Percentiles rank a stretch among this genome's conserved stretches.
Conservation (phyloP, 164 flowering plant species). For the Saururus chinensis region DNA sequence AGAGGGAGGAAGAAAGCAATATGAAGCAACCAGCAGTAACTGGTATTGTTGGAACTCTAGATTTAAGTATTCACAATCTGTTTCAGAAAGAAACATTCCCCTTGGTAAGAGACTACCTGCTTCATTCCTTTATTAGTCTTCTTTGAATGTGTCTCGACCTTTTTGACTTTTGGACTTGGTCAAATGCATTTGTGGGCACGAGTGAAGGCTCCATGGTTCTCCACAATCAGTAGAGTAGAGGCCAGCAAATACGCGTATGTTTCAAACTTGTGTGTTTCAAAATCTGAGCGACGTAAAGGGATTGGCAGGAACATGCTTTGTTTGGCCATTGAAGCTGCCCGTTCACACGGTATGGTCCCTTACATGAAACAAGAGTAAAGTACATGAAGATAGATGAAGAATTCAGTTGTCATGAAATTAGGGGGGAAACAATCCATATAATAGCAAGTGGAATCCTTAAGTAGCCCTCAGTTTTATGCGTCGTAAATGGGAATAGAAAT, state of each 20-base stretch:
- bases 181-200: slow-evolving; percentile 32
- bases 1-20: slow-evolving; percentile 36
- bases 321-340: slow-evolving; percentile 52
- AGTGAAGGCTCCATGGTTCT: slow-evolving; percentile 8
- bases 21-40: slow-evolving; percentile 36
- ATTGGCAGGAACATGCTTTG: slow-evolving; percentile 65
- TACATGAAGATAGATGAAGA: no score
- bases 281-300: slow-evolving; percentile 67
- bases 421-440: no score
- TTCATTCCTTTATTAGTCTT: neutral
- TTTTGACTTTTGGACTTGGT: neutral
- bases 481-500: no score
- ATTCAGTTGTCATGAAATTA: neutral
- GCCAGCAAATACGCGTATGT: slow-evolving; percentile 49
- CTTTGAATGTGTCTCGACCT: neutral
- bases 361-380: neutral
- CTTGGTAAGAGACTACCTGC: slow-evolving; percentile 32
- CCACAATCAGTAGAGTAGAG: slow-evolving; percentile 9
- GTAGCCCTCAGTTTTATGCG: no score
- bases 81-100: slow-evolving; percentile 59
- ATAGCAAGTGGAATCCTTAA: no score
- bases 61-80: slow-evolving; percentile 44
- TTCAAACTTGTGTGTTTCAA: slow-evolving; percentile 62
- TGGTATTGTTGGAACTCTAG: slow-evolving; percentile 79
- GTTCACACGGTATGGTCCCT: slow-evolving; percentile 29